Conservation (phyloP, 345 rosid genomes). For the Excoecaria cochinchinensis region DNA sequence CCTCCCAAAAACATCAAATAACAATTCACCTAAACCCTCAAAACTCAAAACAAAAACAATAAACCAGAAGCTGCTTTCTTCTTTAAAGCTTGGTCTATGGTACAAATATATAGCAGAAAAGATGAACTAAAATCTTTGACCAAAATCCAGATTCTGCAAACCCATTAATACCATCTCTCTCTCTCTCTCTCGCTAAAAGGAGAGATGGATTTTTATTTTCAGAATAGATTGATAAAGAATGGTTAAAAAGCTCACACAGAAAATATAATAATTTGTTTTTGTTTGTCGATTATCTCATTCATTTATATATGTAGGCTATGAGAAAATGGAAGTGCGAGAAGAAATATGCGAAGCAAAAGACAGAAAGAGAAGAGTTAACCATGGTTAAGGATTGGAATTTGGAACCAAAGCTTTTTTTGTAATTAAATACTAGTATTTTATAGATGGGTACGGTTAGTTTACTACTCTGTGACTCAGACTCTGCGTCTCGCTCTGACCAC, state of each 20-base stretch:
- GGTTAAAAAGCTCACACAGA: not conserved
- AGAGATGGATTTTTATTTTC: not conserved
- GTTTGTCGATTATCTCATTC: slow-evolving; percentile 9
- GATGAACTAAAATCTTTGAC: slow-evolving; percentile 13
- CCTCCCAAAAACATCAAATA: not conserved
- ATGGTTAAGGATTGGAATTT: not conserved
- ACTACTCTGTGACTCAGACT: not conserved
- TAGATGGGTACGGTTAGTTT: not conserved
- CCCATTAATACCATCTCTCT: slow-evolving; percentile 7
- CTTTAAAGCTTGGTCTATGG: not conserved
- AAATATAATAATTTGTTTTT: slow-evolving; percentile 18
- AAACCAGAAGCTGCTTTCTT: not conserved
- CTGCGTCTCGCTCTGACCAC: too few relatives aligned
- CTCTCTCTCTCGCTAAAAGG: not conserved
- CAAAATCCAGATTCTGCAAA: slow-evolving; percentile 20
- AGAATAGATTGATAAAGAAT: slow-evolving; percentile 6
- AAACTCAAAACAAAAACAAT: too few relatives aligned
- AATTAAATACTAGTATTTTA: not conserved
- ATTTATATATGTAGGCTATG: not conserved
- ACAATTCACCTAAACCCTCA: not conserved
- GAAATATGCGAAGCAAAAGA: too few relatives aligned
- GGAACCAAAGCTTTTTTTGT: not conserved
- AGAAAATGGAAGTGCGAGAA: too few relatives aligned
- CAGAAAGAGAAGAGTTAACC: not conserved
- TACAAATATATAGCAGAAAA: not conserved